phyloP scores from a whole-genome alignment of 2,329 filamentous ascomycete genomes.

The Colletotrichum tofieldiae region DNA sequence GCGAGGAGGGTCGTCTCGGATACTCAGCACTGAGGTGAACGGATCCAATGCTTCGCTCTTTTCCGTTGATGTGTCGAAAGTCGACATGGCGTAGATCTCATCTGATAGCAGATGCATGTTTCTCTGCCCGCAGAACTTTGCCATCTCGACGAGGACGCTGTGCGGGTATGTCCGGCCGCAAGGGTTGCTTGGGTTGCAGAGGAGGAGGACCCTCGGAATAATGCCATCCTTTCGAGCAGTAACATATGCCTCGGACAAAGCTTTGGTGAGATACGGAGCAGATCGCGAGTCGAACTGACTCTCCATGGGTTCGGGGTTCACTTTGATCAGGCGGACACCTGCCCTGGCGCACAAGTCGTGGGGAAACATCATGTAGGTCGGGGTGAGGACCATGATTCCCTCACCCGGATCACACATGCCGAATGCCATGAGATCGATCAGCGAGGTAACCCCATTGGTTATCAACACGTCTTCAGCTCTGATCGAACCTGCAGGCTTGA shows the following conservation, averaged over 20 bases:
- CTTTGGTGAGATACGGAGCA: not conserved
- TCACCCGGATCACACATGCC: constrained; percentile 25
- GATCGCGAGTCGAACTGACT: constrained; percentile 8
- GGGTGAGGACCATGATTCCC: constrained; percentile 20
- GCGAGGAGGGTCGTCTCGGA: constrained; percentile 4
- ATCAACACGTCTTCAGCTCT: constrained; percentile 10
- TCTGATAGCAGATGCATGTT: constrained; percentile 27
- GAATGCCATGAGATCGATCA: constrained; percentile 28
- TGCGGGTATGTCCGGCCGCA: constrained; percentile 17
- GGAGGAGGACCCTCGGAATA: constrained; percentile 10
- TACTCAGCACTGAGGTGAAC: constrained; percentile 30
- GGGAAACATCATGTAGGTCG: constrained; percentile 28
- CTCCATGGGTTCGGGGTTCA: not conserved
- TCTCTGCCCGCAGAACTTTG: constrained; percentile 14
- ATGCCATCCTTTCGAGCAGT: not conserved
- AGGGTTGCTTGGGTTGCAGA: constrained; percentile 32
- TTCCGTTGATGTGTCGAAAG: not conserved
- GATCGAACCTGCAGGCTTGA: not conserved
- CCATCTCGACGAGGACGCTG: not conserved
- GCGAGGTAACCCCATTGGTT: constrained; percentile 18
- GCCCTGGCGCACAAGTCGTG: constrained; percentile 14
- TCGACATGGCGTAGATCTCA: constrained; percentile 30
- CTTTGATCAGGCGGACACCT: constrained; percentile 7
- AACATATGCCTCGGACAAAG: not conserved
- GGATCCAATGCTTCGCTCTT: not conserved